phyloP scores from a whole-genome alignment of 345 rosid genomes.

The Trapa incisa region DNA sequence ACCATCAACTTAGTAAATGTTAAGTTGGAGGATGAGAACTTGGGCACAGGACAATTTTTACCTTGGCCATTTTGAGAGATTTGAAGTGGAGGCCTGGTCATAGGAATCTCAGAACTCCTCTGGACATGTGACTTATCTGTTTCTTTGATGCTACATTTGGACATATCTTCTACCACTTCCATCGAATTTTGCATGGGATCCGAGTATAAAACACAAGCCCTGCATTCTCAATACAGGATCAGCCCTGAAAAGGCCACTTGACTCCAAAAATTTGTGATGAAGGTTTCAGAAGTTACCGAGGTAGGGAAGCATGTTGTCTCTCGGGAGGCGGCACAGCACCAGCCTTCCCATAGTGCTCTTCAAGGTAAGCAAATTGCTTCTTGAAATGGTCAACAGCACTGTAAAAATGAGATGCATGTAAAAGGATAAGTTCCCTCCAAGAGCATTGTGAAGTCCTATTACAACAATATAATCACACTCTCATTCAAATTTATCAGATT shows the following conservation, averaged over 20 bases:
- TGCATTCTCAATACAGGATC: conserved; percentile 19
- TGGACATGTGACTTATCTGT: conserved; percentile 46
- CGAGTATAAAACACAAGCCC: conserved; percentile 78
- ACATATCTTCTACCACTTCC: conserved; percentile 56
- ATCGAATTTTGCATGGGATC: conserved; percentile 44
- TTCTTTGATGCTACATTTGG: conserved; percentile 79
- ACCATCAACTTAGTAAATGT: too few species aligned
- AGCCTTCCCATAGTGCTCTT: conserved; percentile 89
- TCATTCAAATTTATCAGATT: not conserved
- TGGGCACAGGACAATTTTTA: conserved; percentile 3
- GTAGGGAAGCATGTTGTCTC: conserved; percentile 94
- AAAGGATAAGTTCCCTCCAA: not conserved
- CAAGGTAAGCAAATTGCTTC: conserved; percentile 92
- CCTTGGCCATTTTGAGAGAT: conserved; percentile 69
- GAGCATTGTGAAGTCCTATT: not conserved
- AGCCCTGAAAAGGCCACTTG: not conserved
- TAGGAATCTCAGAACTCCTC: conserved; percentile 47
- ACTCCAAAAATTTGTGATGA: not conserved
- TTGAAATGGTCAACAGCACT: conserved; percentile 97
- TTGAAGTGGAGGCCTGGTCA: conserved; percentile 71
- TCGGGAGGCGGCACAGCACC: conserved; percentile 66
- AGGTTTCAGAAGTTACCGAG: conserved; percentile 38
- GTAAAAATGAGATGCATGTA: conserved; percentile 14
- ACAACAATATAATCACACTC: not conserved
- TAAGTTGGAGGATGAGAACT: not conserved